Evolutionary conservation across 129 eudicot species (phyloP), one percentile per base, ranked within the genome.

Genomic region (Logfia minima): DNA sequence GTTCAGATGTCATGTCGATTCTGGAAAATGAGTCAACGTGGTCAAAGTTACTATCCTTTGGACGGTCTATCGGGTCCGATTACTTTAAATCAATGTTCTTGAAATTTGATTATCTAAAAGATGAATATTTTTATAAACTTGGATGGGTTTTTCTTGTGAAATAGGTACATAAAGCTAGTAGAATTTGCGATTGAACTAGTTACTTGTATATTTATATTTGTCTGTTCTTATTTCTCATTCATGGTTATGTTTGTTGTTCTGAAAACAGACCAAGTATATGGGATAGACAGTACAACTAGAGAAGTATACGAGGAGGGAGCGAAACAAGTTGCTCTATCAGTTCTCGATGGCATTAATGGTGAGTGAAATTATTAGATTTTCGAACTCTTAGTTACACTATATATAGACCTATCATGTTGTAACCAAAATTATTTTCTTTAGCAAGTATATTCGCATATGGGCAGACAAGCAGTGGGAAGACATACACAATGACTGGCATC

Each of bases 391-490:
- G 1, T 45, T 75, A 37, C 48, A 52, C 35, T 16, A 3, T 58
- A 3, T 59, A 68, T 59, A 51, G 13, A 66, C 14, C 37, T 32
- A 6, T 72, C 21, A 29, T 22, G 41, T 67, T 80, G 68, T 34
- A 75, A 72, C 26, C 52, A n/a, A 60, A 68, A 68, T 60, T 62
- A 59, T 71, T 80, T 21, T 87, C 65, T 82, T 52, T 87, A 95
- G 99, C 99, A 63, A 95, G 93, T 73, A 83, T 95, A 14, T 92
- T 95, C 71, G 99, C 99, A 31, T 95, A 95, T 73, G 99, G 99
- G 75, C 99, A 95, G 84, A 95, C 99, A 76, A 89, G 99, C 88
- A 95, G 99, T 67, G 99, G 99, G 68, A 95, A 95, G 87, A 95
- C 99, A n/a, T 95, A 84, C 89, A 95, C 99, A 37, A 95, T 95